Evolutionary conservation across 2,329 filamentous ascomycete genomes (phyloP).

Genomic region (Zalaria obscura): DNA sequence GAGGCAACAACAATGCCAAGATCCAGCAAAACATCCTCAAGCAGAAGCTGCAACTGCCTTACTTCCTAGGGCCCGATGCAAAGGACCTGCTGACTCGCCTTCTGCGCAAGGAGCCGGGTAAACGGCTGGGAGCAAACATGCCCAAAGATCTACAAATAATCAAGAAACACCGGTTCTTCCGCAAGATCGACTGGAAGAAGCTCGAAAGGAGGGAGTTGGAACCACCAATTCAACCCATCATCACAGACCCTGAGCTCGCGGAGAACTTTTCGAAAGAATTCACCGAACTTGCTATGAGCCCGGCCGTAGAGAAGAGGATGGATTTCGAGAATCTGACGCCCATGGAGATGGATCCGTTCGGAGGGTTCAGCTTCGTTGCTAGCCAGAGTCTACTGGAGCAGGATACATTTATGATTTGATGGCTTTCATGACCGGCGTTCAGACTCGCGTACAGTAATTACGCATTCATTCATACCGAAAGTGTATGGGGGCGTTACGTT

Average conservation of each 20-base stretch:
- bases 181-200: slow-evolving; percentile 87
- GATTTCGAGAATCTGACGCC: slow-evolving; percentile 9
- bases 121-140: slow-evolving; percentile 79
- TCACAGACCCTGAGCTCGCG: slow-evolving; percentile 87
- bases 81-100: slow-evolving; percentile 88
- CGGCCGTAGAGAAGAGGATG: slow-evolving; percentile 33
- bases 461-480: too few species aligned
- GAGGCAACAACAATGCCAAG: slow-evolving; percentile 80
- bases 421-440: too few species aligned
- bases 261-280: slow-evolving; percentile 97
- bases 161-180: slow-evolving; percentile 92
- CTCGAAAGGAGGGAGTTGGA: slow-evolving; percentile 70
- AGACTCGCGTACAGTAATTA: too few species aligned
- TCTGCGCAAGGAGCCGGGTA: slow-evolving; percentile 79
- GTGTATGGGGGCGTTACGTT: too few species aligned
- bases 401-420: slow-evolving; percentile 17
- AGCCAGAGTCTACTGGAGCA: slow-evolving; percentile 34
- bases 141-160: slow-evolving; percentile 73
- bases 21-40: slow-evolving; percentile 93
- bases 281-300: slow-evolving; percentile 70
- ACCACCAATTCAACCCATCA: slow-evolving; percentile 81
- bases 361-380: slow-evolving; percentile 40
- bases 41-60: slow-evolving; percentile 77
- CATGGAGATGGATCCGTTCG: slow-evolving; percentile 32
- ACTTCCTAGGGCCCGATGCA: slow-evolving; percentile 80